Base-by-base conservation (phyloP, 352 stramenopile genomes). In the Nothophytophthora sp. region DNA sequence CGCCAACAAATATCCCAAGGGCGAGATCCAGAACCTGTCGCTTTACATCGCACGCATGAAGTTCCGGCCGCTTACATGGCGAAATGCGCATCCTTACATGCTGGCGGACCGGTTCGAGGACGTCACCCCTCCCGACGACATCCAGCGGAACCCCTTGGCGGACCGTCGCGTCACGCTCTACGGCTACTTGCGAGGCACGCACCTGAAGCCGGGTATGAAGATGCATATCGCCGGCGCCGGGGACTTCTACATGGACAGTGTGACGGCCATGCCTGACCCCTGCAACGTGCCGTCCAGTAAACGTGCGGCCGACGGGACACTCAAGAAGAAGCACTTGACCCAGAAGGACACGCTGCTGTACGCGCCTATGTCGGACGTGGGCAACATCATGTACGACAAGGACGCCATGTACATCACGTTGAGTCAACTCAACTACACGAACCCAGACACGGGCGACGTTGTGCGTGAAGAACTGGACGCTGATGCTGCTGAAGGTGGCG, bases 391-490 rank as follows among this genome's bases (percentile, higher is more conserved):
- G 55, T 99, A 98, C 54, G 98, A 99, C 68, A 99, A 99, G 70
- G 97, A 99, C 58, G 97, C 96, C 24, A 97, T 99, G 67, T 99
- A 99, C 81, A 99, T 99, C 69, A 97, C 99, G 58, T 82, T 99
- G 58, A 86, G 76, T 23, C 77, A 89, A 41, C 63, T 94, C 18
- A 97, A 98, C 58, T 98, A 98, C 72, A 98, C 95, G 5, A 98
- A 98, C 53, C 90, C 88, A 16, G 90, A 97, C 51, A 91, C 74
- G 27, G 77, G 84, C 40, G 78, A 86, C 16, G 62, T 88, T 11
- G 61, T 90, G 16, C 60, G 72, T 15, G 70, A 79, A 13, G 73
- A 82, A 4, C 68, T 88, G 30, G 67, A 86, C 32, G 72, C 73
- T 8, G 65, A 85, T 0, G 71, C 61, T 8, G 29, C 3, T 30